Percentiles rank a stretch among this genome's conserved stretches.
phyloP scores from a whole-genome alignment of 139 green algal genomes.

The Chloropicon primus region DNA sequence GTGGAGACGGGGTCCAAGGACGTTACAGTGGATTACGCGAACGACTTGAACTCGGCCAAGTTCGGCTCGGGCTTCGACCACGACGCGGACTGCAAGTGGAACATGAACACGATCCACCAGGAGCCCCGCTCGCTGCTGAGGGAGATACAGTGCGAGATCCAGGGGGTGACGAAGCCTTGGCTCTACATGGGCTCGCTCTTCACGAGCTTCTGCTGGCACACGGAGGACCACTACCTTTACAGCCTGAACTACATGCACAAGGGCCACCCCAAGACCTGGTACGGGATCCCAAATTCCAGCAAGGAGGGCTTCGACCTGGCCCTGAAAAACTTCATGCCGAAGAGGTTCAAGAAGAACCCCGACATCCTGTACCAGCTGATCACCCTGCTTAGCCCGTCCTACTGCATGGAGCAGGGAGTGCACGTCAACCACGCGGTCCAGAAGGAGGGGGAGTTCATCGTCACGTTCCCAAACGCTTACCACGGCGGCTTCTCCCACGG shows the following conservation, averaged over 20 bases:
- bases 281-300: conserved; percentile 3
- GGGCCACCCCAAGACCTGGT: conserved; percentile 1
- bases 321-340: neutral
- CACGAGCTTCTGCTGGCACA: conserved; percentile 73
- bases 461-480: conserved; percentile 3
- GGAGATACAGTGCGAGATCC: neutral
- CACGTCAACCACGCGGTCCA: neutral
- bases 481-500: conserved; percentile 4
- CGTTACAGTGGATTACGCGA: conserved; percentile 66
- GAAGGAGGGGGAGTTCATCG: conserved; percentile 5
- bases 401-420: neutral
- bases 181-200: conserved; percentile 84
- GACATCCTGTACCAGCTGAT: conserved; percentile 34
- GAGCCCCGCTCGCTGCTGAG: conserved; percentile 10
- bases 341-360: neutral
- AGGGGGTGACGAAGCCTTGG: conserved; percentile 63
- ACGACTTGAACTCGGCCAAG: conserved; percentile 52
- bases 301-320: conserved; percentile 5
- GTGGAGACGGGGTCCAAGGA: conserved; percentile 62
- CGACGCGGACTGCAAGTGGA: conserved; percentile 43
- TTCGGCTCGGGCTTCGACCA: conserved; percentile 25
- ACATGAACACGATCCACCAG: conserved; percentile 47
- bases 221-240: conserved; percentile 74
- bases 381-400: conserved; percentile 60
- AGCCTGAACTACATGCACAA: conserved; percentile 33